Conservation (phyloP, 768 basidiomycete genomes). For the Leucogyrophana mollusca region DNA sequence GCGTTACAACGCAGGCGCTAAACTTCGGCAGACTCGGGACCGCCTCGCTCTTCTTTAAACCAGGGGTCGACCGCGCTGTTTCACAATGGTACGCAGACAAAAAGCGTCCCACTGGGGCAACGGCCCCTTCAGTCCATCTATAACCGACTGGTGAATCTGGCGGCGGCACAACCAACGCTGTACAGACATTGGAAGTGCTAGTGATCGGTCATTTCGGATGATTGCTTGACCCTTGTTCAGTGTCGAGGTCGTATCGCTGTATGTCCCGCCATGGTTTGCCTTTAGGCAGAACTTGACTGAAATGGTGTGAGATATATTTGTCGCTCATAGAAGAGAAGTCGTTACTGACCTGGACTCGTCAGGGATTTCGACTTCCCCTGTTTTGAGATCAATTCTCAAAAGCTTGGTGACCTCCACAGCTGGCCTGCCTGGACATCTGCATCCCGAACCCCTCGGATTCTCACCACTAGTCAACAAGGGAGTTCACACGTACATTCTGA, state of each 20-base stretch:
- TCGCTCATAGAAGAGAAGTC: constrained; percentile 2
- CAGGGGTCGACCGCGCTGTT: too few relatives aligned
- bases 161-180: too few relatives aligned
- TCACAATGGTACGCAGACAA: too few relatives aligned
- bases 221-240: constrained; percentile 8
- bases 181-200: too few relatives aligned
- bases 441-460: not conserved
- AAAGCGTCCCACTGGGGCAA: too few relatives aligned
- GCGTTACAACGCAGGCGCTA: too few relatives aligned
- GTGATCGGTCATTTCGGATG: not conserved
- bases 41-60: too few relatives aligned
- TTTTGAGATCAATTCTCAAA: constrained; percentile 45
- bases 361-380: constrained; percentile 52
- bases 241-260: constrained; percentile 15
- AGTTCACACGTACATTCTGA: constrained; percentile 55
- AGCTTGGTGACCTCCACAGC: constrained; percentile 69
- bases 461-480: constrained; percentile 11
- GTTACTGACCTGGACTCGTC: constrained; percentile 37
- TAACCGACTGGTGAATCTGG: too few relatives aligned
- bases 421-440: constrained; percentile 64
- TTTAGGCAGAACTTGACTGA: constrained; percentile 26
- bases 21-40: too few relatives aligned
- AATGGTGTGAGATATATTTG: constrained; percentile 9
- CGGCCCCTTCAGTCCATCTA: too few relatives aligned
- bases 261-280: constrained; percentile 36